Percentiles rank a stretch among this genome's conserved stretches.
Evolutionary conservation across 305 asterid genomes (phyloP).

Genomic region (Solanum hybrid): DNA sequence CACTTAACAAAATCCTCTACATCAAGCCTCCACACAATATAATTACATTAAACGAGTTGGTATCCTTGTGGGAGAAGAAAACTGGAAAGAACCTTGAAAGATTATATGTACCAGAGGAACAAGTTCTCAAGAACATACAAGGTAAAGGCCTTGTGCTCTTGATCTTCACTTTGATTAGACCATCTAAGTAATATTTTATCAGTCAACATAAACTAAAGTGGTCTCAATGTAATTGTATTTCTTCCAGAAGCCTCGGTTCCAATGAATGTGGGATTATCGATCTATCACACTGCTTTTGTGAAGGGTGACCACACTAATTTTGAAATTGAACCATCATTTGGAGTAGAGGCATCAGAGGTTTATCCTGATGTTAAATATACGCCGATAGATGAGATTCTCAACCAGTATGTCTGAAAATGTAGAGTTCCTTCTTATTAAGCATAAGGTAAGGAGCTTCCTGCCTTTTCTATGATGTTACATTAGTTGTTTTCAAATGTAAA

Average conservation of each 20-base stretch:
- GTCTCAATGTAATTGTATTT: background rate
- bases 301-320: constrained; percentile 28
- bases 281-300: constrained; percentile 15
- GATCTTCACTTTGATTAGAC: background rate
- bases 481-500: background rate
- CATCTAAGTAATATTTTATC: background rate
- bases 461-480: background rate
- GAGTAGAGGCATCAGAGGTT: constrained; percentile 26
- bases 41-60: constrained; percentile 12
- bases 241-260: constrained; percentile 21
- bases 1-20: constrained; percentile 25
- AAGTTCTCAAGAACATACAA: constrained; percentile 21
- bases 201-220: background rate
- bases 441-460: background rate
- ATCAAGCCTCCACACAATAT: constrained; percentile 20
- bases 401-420: constrained; percentile 1
- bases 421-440: background rate
- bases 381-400: constrained; percentile 17
- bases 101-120: constrained; percentile 15
- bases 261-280: background rate
- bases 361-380: constrained; percentile 25
- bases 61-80: constrained; percentile 25
- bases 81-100: constrained; percentile 21
- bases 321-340: constrained; percentile 16
- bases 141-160: constrained; percentile 3